Evolutionary conservation across 73 alveolate species (phyloP).

Genomic region (Paraurostyla sp.): DNA sequence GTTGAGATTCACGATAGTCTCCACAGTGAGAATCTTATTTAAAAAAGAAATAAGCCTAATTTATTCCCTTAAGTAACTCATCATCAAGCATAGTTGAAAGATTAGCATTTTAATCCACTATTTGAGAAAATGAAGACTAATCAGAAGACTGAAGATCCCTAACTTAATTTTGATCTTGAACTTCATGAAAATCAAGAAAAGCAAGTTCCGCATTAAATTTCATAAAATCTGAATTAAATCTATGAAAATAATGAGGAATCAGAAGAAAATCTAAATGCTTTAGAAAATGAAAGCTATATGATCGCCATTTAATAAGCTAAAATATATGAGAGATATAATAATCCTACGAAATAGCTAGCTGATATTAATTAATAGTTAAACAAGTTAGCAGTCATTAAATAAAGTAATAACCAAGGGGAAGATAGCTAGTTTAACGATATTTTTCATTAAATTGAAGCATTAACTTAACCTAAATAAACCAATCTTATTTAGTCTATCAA

Average conservation of each 20-base stretch:
- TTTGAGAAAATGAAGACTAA: not conserved
- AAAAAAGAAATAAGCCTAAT: not conserved
- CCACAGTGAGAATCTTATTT: not conserved
- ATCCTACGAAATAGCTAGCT: too few species aligned
- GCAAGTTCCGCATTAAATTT: not conserved
- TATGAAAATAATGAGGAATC: not conserved
- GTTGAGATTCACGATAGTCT: not conserved
- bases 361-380: too few species aligned
- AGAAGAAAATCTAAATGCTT: not conserved
- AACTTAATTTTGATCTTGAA: not conserved
- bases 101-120: not conserved
- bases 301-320: conserved; percentile 49
- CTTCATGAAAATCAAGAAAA: not conserved
- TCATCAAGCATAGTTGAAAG: not conserved
- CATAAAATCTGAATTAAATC: not conserved
- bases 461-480: too few species aligned
- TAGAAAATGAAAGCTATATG: conserved; percentile 29
- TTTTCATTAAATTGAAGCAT: too few species aligned
- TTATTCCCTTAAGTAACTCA: not conserved
- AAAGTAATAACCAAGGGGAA: too few species aligned
- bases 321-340: not conserved
- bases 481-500: too few species aligned
- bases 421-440: too few species aligned
- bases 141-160: not conserved
- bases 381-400: too few species aligned